phyloP scores from a whole-genome alignment of 2,329 filamentous ascomycete genomes.

The Plenodomus tracheiphilus region DNA sequence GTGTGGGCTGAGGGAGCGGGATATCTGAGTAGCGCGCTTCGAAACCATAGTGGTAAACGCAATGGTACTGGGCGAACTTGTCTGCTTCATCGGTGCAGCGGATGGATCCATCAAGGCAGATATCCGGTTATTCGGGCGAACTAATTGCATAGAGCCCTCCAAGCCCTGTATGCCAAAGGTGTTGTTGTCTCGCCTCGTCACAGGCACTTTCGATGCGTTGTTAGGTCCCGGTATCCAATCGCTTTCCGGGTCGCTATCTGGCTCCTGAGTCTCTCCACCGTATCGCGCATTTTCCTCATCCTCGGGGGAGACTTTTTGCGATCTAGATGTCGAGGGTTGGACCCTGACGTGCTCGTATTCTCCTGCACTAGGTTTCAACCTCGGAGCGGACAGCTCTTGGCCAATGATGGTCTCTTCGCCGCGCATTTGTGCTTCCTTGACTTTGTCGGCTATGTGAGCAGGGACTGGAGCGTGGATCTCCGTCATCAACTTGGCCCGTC shows the following conservation, averaged over 20 bases:
- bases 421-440: slow-evolving; percentile 57
- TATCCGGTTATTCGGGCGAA: slow-evolving; percentile 22
- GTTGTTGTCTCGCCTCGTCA: slow-evolving; percentile 22
- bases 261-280: slow-evolving; percentile 24
- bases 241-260: slow-evolving; percentile 37
- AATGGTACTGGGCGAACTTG: slow-evolving; percentile 20
- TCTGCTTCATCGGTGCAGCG: slow-evolving; percentile 7
- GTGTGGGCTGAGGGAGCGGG: slow-evolving; percentile 24
- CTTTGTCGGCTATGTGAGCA: slow-evolving; percentile 47
- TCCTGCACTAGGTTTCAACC: slow-evolving; percentile 25
- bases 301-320: slow-evolving; percentile 18
- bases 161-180: slow-evolving; percentile 39
- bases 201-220: slow-evolving; percentile 15
- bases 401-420: slow-evolving; percentile 53
- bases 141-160: slow-evolving; percentile 24
- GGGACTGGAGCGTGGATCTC: slow-evolving; percentile 63
- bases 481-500: slow-evolving; percentile 63
- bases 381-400: slow-evolving; percentile 13
- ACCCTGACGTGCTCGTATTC: slow-evolving; percentile 25
- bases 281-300: slow-evolving; percentile 39
- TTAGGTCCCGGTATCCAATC: slow-evolving; percentile 43
- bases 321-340: slow-evolving; percentile 23
- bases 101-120: slow-evolving; percentile 6
- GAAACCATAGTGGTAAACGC: slow-evolving; percentile 30
- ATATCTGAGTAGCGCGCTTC: slow-evolving; percentile 18